A percentile compares a stretch with the other conserved stretches of the same genome.
Conservation (phyloP, 352 stramenopile species). For the Phytophthora europaea region DNA sequence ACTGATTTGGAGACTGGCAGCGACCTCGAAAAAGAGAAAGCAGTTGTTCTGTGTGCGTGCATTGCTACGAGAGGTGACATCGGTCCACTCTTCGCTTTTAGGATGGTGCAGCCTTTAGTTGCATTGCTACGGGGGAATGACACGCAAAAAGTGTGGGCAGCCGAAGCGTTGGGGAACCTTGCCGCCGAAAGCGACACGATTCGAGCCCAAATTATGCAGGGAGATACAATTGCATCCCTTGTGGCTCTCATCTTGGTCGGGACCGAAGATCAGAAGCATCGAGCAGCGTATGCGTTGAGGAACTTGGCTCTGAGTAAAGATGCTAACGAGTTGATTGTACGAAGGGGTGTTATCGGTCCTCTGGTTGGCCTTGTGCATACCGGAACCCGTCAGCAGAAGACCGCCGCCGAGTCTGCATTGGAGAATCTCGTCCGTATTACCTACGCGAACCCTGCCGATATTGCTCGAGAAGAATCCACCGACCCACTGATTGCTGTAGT, state of each 20-base stretch:
- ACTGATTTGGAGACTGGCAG: not conserved
- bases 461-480: not conserved
- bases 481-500: not conserved
- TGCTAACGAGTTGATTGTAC: not conserved
- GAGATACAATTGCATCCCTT: not conserved
- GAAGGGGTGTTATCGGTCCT: not conserved
- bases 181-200: not conserved
- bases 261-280: constrained; percentile 7
- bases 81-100: not conserved
- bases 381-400: not conserved
- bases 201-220: not conserved
- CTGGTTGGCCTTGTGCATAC: not conserved
- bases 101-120: not conserved
- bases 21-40: constrained; percentile 5
- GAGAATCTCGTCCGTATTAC: not conserved
- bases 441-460: not conserved
- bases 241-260: not conserved
- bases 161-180: constrained; percentile 1
- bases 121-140: not conserved
- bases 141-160: constrained; percentile 5
- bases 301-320: not conserved
- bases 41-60: not conserved
- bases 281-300: constrained; percentile 1
- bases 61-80: not conserved
- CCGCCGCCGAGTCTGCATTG: not conserved